Percentiles rank a stretch among this genome's conserved stretches.
Conservation (phyloP, 2,329 filamentous ascomycete genomes). For the Phyllosticta capitalensis region DNA sequence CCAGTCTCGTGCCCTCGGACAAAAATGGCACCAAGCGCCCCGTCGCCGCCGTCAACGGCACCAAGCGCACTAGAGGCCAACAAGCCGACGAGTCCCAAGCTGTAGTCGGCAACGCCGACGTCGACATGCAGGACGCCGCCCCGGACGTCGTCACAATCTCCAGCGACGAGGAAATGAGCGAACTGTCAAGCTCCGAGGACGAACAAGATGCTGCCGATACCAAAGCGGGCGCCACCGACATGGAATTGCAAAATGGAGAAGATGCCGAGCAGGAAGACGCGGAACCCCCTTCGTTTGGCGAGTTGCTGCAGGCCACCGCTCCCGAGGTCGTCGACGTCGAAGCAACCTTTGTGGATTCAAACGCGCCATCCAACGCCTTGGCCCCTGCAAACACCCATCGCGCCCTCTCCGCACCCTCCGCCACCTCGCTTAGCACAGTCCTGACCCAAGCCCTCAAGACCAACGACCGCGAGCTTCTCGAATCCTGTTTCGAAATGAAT, state of each 20-base stretch:
- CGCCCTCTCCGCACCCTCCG: constrained; percentile 53
- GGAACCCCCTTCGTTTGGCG: constrained; percentile 66
- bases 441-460: constrained; percentile 87
- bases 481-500: constrained; percentile 78
- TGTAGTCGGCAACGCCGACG: constrained; percentile 40
- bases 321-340: constrained; percentile 69
- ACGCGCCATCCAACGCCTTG: constrained; percentile 37
- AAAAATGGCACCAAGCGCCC: constrained; percentile 19
- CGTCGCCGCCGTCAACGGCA: constrained; percentile 36
- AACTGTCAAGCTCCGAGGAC: constrained; percentile 12
- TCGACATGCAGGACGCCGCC: constrained; percentile 24
- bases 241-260: constrained; percentile 16
- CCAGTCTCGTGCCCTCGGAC: constrained; percentile 21
- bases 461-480: constrained; percentile 80
- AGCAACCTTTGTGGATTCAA: constrained; percentile 39
- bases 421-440: constrained; percentile 81
- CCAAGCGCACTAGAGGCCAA: constrained; percentile 39
- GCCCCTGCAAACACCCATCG: constrained; percentile 35
- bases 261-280: constrained; percentile 27
- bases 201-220: constrained; percentile 14
- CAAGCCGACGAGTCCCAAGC: constrained; percentile 50
- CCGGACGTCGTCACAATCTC: constrained; percentile 39
- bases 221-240: constrained; percentile 1
- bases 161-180: constrained; percentile 31
- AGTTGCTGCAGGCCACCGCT: constrained; percentile 62